Evolutionary conservation across 2,329 filamentous ascomycete species (phyloP).

Genomic region (Arthrinium puccinioides): DNA sequence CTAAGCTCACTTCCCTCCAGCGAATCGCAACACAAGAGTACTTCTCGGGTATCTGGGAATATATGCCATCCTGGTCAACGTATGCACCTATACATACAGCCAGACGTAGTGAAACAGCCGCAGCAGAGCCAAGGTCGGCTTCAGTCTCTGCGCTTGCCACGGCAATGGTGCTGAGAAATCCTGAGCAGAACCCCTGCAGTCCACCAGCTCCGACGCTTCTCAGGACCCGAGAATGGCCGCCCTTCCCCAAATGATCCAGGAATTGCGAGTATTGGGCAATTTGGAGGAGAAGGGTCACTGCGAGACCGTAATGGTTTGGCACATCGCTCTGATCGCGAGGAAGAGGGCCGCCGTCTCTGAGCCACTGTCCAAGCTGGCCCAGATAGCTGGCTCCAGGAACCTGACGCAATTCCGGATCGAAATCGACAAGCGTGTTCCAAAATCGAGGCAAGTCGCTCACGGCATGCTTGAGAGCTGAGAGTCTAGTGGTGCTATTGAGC

Average conservation of each 20-base stretch:
- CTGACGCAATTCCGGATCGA: constrained; percentile 1
- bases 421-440: constrained; percentile 1
- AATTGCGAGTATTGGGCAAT: constrained; percentile 5
- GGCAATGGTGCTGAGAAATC: constrained; percentile 11
- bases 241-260: constrained; percentile 5
- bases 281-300: constrained; percentile 1
- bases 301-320: background rate
- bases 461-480: constrained; percentile 7
- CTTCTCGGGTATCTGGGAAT: background rate
- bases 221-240: background rate
- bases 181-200: constrained; percentile 12
- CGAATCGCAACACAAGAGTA: background rate
- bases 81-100: constrained; percentile 9
- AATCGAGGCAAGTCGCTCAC: constrained; percentile 2
- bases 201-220: background rate
- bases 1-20: background rate
- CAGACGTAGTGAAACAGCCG: constrained; percentile 9
- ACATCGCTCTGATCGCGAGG: background rate
- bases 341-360: background rate
- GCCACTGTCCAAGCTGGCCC: background rate
- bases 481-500: constrained; percentile 4
- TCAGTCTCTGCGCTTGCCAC: constrained; percentile 5
- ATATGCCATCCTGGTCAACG: constrained; percentile 6
- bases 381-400: constrained; percentile 2
- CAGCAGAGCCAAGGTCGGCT: constrained; percentile 7